Conservation (phyloP, 1,284 basidiomycete species). For the Cutaneotrichosporon dermatis region DNA sequence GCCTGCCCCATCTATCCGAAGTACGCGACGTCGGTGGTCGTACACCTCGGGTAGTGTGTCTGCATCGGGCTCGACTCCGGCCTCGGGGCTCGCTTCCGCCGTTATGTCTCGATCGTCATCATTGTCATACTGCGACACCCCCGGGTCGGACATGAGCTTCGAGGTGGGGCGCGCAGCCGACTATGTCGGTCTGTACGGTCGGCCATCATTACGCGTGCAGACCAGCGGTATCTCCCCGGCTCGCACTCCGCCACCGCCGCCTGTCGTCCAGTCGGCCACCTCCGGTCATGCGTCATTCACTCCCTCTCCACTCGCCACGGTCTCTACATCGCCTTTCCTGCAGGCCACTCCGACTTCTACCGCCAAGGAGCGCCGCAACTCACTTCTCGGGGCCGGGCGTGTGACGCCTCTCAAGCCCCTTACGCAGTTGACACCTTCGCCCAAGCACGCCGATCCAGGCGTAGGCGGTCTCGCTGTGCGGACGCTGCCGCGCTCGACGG, state of each 20-base stretch:
- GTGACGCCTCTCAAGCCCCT: slow-evolving; percentile 10
- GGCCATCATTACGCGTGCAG: neutral
- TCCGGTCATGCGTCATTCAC: neutral
- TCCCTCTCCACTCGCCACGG: neutral
- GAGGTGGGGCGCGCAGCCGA: slow-evolving; percentile 16
- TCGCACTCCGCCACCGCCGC: neutral
- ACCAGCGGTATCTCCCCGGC: neutral
- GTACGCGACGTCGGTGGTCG: neutral
- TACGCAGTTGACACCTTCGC: slow-evolving; percentile 5
- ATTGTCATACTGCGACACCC: slow-evolving; percentile 10
- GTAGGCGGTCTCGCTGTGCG: neutral
- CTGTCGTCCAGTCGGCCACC: neutral
- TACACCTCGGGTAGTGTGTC: neutral
- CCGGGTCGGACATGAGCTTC: slow-evolving; percentile 16
- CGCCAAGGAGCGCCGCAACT: slow-evolving; percentile 1
- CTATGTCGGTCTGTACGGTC: slow-evolving; percentile 17
- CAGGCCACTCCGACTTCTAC: neutral
- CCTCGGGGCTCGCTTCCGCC: slow-evolving; percentile 1
- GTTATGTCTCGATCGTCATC: slow-evolving; percentile 10
- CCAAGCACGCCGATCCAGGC: slow-evolving; percentile 5
- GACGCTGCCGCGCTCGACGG: neutral
- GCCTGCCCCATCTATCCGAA: slow-evolving; percentile 1
- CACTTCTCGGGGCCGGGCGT: slow-evolving; percentile 3
- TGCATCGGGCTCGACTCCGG: neutral
- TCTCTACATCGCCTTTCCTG: neutral